Evolutionary conservation across 306 rosid genomes (phyloP), one percentile per base, ranked within the genome.

Genomic region (Castanospermum australe): DNA sequence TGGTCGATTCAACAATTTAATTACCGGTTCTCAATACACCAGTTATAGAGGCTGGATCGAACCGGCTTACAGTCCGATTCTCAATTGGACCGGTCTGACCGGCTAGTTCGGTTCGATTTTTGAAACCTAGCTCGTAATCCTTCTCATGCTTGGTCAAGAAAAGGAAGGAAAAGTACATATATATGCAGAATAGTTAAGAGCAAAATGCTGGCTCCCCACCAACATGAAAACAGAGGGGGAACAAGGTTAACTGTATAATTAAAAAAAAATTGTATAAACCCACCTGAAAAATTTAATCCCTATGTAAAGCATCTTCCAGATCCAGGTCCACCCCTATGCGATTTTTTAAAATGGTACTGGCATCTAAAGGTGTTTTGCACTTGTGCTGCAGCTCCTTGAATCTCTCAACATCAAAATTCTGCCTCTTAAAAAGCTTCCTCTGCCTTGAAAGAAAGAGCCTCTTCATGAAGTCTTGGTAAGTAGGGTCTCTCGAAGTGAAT

Each of bases 401-500:
- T 67, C 90, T 87, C 8, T 78, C 83, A 57, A 84, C 73, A 83
- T 96, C 94, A 79, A 96, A 96, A 66, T 79, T 54, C 12, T 57
- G 72, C 86, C 82, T 88, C 91, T 84, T 88, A 56, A 91, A 50
- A 57, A 96, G 88, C 84, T 90, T 93, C 90, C 90, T 93, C 84
- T 89, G 98, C 85, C 96, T 88, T 50, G 92, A 84, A 48, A 88
- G 67, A 64, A 93, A 91, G 17, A 96, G 99, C 75, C 96, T 93
- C 91, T 93, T 89, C 92, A 88, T 84, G 45, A 96, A 76, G 75
- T 93, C 99, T 68, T 84, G 97, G 88, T 96, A 96, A 17, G 96
- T 88, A 20, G 97, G 99, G 87, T 93, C 99, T 65, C 99, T 90
- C 47, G 97, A 91, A 69, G 99, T 96, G 83, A 89, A 36, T n/a